phyloP scores from a whole-genome alignment of 2,329 filamentous ascomycete genomes.

The Fusarium poae region DNA sequence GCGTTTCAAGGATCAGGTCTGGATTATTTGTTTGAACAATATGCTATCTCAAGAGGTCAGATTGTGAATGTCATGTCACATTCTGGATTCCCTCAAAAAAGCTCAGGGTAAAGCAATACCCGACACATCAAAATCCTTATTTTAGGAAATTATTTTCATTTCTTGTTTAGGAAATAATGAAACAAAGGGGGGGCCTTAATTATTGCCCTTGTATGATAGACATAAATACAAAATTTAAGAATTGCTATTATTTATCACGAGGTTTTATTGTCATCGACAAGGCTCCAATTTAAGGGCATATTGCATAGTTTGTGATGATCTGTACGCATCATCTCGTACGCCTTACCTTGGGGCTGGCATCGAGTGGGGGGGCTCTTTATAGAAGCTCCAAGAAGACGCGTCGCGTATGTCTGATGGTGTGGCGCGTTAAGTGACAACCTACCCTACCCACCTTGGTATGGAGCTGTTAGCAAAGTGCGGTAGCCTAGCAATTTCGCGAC shows the following conservation, averaged over 20 bases:
- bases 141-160: constrained; percentile 6
- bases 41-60: not conserved
- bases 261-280: not conserved
- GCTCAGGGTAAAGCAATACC: constrained; percentile 1
- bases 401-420: constrained; percentile 15
- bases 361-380: constrained; percentile 4
- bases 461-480: constrained; percentile 12
- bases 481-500: constrained; percentile 40
- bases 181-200: not conserved
- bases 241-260: not conserved
- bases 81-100: not conserved
- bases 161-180: constrained; percentile 8
- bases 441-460: constrained; percentile 24
- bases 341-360: not conserved
- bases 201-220: constrained; percentile 10
- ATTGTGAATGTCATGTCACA: not conserved
- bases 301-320: not conserved
- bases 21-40: constrained; percentile 10
- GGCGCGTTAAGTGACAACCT: constrained; percentile 40
- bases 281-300: not conserved
- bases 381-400: constrained; percentile 20
- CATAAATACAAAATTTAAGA: constrained; percentile 2
- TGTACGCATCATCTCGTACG: constrained; percentile 3
- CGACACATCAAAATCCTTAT: constrained; percentile 6
- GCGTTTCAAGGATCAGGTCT: constrained; percentile 25